Conservation (phyloP, 495 filamentous ascomycete genomes). For the Aspergillus sparsus region DNA sequence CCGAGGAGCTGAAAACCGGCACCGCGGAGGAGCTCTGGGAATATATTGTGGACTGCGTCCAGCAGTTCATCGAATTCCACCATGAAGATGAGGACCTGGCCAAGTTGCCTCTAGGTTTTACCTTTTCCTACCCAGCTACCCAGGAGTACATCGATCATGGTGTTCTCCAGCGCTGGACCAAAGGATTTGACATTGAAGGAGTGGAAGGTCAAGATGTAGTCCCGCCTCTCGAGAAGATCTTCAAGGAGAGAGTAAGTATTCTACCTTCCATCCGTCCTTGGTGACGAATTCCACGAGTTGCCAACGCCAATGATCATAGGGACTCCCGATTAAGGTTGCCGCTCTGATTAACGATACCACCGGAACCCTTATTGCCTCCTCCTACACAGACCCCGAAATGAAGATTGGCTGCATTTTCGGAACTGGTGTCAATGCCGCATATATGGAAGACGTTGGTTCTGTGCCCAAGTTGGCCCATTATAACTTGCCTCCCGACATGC, state of each 20-base stretch:
- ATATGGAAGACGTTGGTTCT: conserved; percentile 91
- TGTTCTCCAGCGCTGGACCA: conserved; percentile 95
- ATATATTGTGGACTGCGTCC: conserved; percentile 94
- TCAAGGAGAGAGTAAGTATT: conserved; percentile 70
- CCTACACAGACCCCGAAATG: conserved; percentile 89
- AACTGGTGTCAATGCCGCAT: conserved; percentile 96
- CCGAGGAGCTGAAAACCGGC: conserved; percentile 91
- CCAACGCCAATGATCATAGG: conserved; percentile 44
- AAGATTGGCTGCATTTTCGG: conserved; percentile 98
- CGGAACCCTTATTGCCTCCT: conserved; percentile 96
- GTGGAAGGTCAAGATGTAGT: conserved; percentile 96
- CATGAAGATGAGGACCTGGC: conserved; percentile 67
- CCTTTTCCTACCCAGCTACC: conserved; percentile 96
- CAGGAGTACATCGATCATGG: conserved; percentile 97
- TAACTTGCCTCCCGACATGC: conserved; percentile 84
- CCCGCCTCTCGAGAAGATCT: conserved; percentile 82
- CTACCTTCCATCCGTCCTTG: not conserved
- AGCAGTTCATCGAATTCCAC: conserved; percentile 94
- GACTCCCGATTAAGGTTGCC: conserved; percentile 87
- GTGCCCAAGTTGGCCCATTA: conserved; percentile 93
- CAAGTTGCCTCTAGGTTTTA: conserved; percentile 84
- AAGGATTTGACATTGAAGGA: conserved; percentile 96
- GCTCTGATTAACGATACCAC: conserved; percentile 98
- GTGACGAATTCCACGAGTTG: not conserved
- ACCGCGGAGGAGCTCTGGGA: conserved; percentile 92